A percentile compares a stretch with the other conserved stretches of the same genome.
Evolutionary conservation across 495 filamentous ascomycete genomes (phyloP).

Genomic region (Tirmania nivea): DNA sequence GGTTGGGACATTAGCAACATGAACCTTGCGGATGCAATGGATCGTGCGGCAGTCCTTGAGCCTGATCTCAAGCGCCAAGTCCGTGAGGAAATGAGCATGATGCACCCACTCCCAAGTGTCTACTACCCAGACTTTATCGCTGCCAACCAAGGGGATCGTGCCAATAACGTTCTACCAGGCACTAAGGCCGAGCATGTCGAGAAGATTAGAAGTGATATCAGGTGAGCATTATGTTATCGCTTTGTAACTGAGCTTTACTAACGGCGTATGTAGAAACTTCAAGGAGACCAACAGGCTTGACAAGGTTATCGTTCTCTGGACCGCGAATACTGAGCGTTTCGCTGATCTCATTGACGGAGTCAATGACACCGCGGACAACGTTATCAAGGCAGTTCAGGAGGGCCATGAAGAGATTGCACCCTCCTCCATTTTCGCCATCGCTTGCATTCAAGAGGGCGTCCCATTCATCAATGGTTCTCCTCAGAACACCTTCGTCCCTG

Average conservation of each 20-base stretch:
- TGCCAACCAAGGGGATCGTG: constrained; percentile 92
- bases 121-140: constrained; percentile 99
- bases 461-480: constrained; percentile 99
- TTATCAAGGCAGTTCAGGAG: constrained; percentile 62
- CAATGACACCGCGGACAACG: constrained; percentile 91
- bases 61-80: constrained; percentile 73
- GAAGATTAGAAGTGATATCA: constrained; percentile 84
- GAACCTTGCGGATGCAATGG: constrained; percentile 83
- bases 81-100: constrained; percentile 73
- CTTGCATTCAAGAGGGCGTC: constrained; percentile 66
- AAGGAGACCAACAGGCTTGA: constrained; percentile 68
- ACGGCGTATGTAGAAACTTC: constrained; percentile 44
- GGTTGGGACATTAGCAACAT: constrained; percentile 92
- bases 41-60: constrained; percentile 83
- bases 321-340: constrained; percentile 94
- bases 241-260: constrained; percentile 12
- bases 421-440: constrained; percentile 88
- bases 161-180: constrained; percentile 73
- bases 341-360: constrained; percentile 70
- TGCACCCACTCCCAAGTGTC: constrained; percentile 81
- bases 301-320: constrained; percentile 97
- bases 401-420: constrained; percentile 80
- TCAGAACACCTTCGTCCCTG: constrained; percentile 96
- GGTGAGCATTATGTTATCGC: constrained; percentile 10
- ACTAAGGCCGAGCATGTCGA: constrained; percentile 83